Percentiles rank a stretch among this genome's conserved stretches.
Evolutionary conservation across 345 rosid genomes (phyloP).

Genomic region (Salix udensis): DNA sequence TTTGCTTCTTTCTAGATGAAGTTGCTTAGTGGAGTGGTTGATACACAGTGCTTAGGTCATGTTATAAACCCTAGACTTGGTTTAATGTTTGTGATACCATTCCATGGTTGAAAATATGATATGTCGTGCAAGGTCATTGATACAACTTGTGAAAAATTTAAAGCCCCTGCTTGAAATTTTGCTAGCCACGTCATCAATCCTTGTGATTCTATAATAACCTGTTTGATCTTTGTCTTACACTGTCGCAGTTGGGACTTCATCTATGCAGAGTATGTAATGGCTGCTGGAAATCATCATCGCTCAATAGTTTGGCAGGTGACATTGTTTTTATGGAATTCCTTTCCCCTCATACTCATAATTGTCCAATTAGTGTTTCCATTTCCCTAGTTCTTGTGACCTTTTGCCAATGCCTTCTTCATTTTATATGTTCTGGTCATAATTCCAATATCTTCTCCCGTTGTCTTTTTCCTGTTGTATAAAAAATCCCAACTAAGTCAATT

Average conservation of each 20-base stretch:
- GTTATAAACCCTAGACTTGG: no score
- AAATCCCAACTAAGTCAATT: background rate
- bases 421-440: background rate
- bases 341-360: background rate
- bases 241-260: conserved; percentile 91
- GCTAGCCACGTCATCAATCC: background rate
- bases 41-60: no score
- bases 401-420: background rate
- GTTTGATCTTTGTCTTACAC: background rate
- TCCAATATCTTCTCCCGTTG: background rate
- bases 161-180: background rate
- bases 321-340: background rate
- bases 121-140: no score
- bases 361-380: background rate
- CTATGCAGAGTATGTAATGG: conserved; percentile 98
- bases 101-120: no score
- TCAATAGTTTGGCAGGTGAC: conserved; percentile 98
- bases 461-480: background rate
- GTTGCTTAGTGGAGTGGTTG: no score
- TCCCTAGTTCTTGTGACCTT: background rate
- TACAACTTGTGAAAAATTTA: background rate
- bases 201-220: background rate
- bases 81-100: no score
- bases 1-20: background rate
- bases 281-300: conserved; percentile 90